Evolutionary conservation across 805 yeast species (phyloP), one percentile per base, ranked within the genome.

Genomic region (Lachancea fermentati): DNA sequence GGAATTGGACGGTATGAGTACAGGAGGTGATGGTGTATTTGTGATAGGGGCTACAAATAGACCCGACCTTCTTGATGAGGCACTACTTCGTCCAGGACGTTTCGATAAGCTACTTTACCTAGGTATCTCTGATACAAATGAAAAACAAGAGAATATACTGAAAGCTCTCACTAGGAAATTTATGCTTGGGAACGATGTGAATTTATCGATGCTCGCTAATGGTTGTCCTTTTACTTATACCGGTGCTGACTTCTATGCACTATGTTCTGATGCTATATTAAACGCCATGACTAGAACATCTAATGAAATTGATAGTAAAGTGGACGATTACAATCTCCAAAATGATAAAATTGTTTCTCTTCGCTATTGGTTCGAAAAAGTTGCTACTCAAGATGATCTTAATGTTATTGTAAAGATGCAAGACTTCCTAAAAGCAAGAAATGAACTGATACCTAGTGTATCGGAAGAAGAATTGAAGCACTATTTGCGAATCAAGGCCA

Each of bases 1-100:
- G 0, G 98, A 93, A 60, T 69, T 93, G 32, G 98, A 93, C 58
- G 97, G 97, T 18, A 91, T 91, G 97, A 81, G 94, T 54, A 59
- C 68, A 11, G 81, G 81, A 7, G 83, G 83, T 5, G 79, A 74
- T 43, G 97, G 97, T 4, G 96, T 93, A 0, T 93, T 93, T 60
- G 97, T 91, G 4, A 95, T 93, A 32, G 98, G 98, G n/a, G 98
- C 98, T 4, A 93, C 98, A 0, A 93, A 93, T 55, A 73, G 98
- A 53, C 98, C 98, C 0, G 98, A 93, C 66, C 67, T 93, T 47
- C 68, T 93, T 32, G 98, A 93, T 58, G 97, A 91, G 58, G 97
- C 97, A 0, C 69, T 93, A 35, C 66, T 93, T 42, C 75, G 98
- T 58, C 96, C 96, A 0, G 96, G 96, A 2, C 73, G 98, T 58